Base-by-base conservation (phyloP, 163 green algal genomes). In the Dunaliella salina region DNA sequence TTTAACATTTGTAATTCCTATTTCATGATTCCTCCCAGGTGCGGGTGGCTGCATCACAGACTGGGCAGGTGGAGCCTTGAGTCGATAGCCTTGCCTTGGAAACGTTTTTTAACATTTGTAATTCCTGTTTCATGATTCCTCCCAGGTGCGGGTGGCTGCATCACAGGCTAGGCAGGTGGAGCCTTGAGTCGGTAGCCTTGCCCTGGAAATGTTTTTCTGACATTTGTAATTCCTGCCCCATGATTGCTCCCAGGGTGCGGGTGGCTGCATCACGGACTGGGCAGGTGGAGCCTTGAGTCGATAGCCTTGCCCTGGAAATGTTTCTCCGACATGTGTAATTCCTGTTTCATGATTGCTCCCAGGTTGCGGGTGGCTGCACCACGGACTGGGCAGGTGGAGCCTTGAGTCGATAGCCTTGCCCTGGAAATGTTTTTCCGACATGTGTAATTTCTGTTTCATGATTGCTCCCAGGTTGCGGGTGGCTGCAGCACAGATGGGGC, bases 1-100 rank as follows among this genome's bases (percentile, higher is more conserved):
- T n/a, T n/a, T n/a, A n/a, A n/a, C n/a, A n/a, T n/a, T n/a, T n/a
- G n/a, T n/a, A n/a, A n/a, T n/a, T n/a, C n/a, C n/a, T n/a, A n/a
- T n/a, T n/a, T n/a, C n/a, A n/a, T n/a, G n/a, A n/a, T n/a, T 75
- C 18, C 25, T 30, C 33, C n/a, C 80, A 98, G 97, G 96, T 15
- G 97, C 97, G 0, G 97, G 97, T 18, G 97, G 97, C 0, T 81
- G 94, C 22, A 96, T 99, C 75, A 99, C 95, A 5, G 96, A 99
- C 91, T 99, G 97, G 97, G 80, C 87, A 59, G 97, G 95, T 25
- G 57, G 50, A 46, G 85, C 83, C 57, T 88, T 95, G 80, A 82
- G 80, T 30, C 94, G 92, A 91, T 30, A 88, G 46, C 87, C 87
- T 45, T 30, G 84, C 17, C 46, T 83, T 22, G 80, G 59, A 29